Evolutionary conservation across 208 protist species (phyloP).

Genomic region (Trichomonas gallinae): DNA sequence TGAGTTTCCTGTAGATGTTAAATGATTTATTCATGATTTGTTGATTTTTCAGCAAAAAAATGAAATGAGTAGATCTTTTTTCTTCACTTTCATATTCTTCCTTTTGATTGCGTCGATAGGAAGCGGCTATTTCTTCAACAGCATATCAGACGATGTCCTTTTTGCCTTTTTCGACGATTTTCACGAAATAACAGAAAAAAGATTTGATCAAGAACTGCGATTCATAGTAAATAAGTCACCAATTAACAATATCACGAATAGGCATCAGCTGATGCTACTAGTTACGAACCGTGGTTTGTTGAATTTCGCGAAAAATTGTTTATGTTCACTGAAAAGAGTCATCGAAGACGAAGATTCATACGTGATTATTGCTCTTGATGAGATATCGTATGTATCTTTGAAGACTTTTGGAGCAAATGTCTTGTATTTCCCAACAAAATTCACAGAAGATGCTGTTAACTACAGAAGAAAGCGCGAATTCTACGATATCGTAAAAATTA

Average conservation of each 20-base stretch:
- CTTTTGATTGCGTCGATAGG: not conserved
- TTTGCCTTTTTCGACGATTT: not conserved
- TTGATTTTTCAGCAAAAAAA: no score
- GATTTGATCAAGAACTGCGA: not conserved
- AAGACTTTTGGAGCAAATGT: not conserved
- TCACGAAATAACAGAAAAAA: not conserved
- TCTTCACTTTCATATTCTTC: not conserved
- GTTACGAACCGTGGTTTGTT: not conserved
- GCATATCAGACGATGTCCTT: not conserved
- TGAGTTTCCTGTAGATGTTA: no score
- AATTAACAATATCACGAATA: not conserved
- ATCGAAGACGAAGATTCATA: not conserved
- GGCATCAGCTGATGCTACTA: not conserved
- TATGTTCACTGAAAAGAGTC: not conserved
- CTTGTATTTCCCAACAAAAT: not conserved
- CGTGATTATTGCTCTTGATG: not conserved
- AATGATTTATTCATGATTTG: no score
- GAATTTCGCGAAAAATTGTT: not conserved
- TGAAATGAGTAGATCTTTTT: not conserved
- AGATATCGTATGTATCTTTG: not conserved
- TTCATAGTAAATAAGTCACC: not conserved
- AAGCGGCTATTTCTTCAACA: not conserved
- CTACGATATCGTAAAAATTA: not conserved
- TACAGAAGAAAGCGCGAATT: not conserved
- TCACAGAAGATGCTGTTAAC: not conserved